Conservation (phyloP, 2,329 filamentous ascomycete species). For the Aureobasidium leucospermi region DNA sequence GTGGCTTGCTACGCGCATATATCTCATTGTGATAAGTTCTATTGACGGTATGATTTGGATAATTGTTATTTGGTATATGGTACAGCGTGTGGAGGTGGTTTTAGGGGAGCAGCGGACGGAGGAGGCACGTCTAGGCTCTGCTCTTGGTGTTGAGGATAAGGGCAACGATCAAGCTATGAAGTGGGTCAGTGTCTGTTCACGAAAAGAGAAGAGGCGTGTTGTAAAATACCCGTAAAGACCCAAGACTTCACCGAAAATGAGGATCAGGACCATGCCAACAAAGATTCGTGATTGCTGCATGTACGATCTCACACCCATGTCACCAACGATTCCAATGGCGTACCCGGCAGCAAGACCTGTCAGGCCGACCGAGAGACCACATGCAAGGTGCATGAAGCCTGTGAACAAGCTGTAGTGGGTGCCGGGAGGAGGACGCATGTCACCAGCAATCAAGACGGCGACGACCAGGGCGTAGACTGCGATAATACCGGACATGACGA, state of each 20-base stretch:
- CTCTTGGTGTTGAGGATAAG: conserved; percentile 87
- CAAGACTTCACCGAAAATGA: conserved; percentile 97
- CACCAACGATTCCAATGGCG: conserved; percentile 91
- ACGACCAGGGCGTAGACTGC: conserved; percentile 97
- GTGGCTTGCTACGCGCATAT: background rate
- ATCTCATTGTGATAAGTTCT: conserved; percentile 8
- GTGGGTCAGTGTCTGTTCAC: background rate
- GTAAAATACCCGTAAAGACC: conserved; percentile 81
- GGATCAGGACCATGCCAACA: conserved; percentile 95
- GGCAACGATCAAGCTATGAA: conserved; percentile 73
- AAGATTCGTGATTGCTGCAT: conserved; percentile 96
- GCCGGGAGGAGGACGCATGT: conserved; percentile 65
- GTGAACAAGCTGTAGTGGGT: conserved; percentile 77
- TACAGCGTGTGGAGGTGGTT: conserved; percentile 2
- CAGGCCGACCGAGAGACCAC: conserved; percentile 83
- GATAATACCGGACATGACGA: conserved; percentile 98
- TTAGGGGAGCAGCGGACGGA: background rate
- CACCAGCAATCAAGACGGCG: conserved; percentile 87
- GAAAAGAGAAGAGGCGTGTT: background rate
- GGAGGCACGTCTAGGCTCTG: conserved; percentile 42
- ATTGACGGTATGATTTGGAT: conserved; percentile 3
- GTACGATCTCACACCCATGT: conserved; percentile 84
- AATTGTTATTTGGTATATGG: background rate
- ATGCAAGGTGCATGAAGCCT: conserved; percentile 88
- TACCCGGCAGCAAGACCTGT: conserved; percentile 92